Conservation (phyloP, 176 grass and related monocot species). For the Oryza glumipatula region DNA sequence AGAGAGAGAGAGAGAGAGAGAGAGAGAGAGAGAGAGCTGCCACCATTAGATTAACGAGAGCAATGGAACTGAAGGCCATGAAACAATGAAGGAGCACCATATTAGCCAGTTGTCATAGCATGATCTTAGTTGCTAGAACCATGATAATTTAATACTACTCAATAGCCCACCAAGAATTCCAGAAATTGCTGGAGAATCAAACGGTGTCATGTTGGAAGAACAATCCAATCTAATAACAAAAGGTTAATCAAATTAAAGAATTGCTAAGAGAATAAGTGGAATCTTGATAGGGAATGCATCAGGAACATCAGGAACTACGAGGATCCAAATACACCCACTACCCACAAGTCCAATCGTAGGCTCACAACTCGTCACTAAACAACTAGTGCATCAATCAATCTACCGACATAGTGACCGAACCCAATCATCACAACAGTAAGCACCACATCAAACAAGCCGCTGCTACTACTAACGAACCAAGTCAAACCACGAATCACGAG, state of each 20-base stretch:
- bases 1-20: neutral
- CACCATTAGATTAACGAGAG: neutral
- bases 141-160: neutral
- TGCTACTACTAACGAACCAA: neutral
- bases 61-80: neutral
- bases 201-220: neutral
- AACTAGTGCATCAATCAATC: neutral
- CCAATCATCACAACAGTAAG: neutral
- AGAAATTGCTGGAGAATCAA: neutral
- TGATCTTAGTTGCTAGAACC: neutral
- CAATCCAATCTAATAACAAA: neutral
- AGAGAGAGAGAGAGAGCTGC: neutral
- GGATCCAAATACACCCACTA: neutral
- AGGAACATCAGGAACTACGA: too few species aligned
- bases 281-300: too few species aligned
- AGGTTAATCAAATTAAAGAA: neutral
- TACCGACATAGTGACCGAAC: neutral
- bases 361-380: neutral
- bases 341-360: neutral
- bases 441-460: slow-evolving; percentile 15
- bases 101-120: neutral
- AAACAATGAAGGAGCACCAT: neutral
- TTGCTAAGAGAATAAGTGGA: neutral
- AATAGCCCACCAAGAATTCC: neutral
- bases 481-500: neutral